Base-by-base conservation (phyloP, 345 rosid species). In the Balakata baccata region DNA sequence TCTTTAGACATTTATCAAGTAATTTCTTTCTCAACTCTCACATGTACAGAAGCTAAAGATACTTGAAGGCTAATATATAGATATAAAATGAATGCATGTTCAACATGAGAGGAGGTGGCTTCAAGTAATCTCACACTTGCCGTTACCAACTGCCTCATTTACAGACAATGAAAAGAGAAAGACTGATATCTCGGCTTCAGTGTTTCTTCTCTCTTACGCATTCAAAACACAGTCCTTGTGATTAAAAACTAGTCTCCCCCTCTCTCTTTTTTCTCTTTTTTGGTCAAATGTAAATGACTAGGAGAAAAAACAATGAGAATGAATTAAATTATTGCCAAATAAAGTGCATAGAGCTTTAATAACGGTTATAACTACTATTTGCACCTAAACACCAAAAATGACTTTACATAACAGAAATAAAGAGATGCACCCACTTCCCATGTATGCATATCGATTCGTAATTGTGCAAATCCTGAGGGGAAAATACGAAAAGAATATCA, bases 151-250 rank as follows among this genome's bases (percentile, higher is more conserved):
- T 49, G 58, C 81, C 85, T 43, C 50, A 29, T 68, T 38, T 38
- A 45, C 45, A 39, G 18, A 23, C 29, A 58, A 23, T 46, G 3
- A 52, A 63, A 58, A 46, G 46, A 57, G 8, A 68, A 17, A 46
- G 66, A 76, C 80, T 46, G 70, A 73, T 73, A 76, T 20, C 62
- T 64, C 64, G 25, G 49, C 23, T 10, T 60, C 70, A 49, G n/a
- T 34, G 37, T 34, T 38, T 67, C 74, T 76, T 79, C 68, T 38
- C 34, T 17, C 37, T 69, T 53, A 79, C 38, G 76, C 79, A 71
- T 45, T 17, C 66, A 56, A 50, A 79, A 77, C 72, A 71, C 53
- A 50, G 64, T 83, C 75, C 83, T 83, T 74, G 83, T 79, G 83
- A 77, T 25, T 8, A 60, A 22, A 46, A 76, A 66, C 62, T 45